A percentile compares a stretch with the other conserved stretches of the same genome.
phyloP scores from a whole-genome alignment of 1,139 yeast species.

The Saccharomyces hybrid region DNA sequence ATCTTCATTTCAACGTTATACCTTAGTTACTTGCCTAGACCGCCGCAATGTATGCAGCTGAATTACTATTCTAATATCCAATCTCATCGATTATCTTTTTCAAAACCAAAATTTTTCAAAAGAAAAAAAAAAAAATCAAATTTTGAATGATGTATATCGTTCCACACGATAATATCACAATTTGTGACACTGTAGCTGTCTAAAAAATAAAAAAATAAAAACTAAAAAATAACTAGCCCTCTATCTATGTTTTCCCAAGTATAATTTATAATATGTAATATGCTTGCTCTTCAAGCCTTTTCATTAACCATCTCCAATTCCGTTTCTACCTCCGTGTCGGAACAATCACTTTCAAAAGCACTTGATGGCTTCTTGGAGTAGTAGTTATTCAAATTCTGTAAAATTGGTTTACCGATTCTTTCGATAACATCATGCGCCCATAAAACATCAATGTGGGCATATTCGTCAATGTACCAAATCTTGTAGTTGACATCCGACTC shows the following conservation, averaged over 20 bases:
- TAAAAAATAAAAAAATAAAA: neutral
- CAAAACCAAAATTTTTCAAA: neutral
- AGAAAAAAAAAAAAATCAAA: neutral
- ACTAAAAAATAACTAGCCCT: neutral
- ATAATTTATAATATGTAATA: neutral
- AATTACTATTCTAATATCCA: neutral
- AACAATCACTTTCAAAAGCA: neutral
- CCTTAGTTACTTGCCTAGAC: neutral
- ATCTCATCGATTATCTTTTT: neutral
- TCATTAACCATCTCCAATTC: neutral
- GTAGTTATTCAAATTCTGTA: conserved; percentile 14
- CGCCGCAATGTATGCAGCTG: neutral
- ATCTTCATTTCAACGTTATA: conserved; percentile 46
- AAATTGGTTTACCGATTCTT: conserved; percentile 41
- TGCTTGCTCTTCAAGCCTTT: neutral
- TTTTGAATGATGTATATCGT: neutral
- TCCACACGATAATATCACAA: neutral
- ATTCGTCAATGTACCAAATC: conserved; percentile 42
- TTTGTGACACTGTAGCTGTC: neutral
- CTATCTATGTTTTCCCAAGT: neutral
- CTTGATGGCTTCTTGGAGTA: neutral
- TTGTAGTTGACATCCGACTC: conserved; percentile 43
- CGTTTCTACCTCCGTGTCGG: neutral
- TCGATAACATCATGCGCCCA: conserved; percentile 75
- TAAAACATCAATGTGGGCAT: conserved; percentile 83